These are phyloP conservation scores for Kurtzmaniella quercitrusa DNA, from an alignment of 1,139 yeast genomes.

Conservation along the genomic window DNA sequence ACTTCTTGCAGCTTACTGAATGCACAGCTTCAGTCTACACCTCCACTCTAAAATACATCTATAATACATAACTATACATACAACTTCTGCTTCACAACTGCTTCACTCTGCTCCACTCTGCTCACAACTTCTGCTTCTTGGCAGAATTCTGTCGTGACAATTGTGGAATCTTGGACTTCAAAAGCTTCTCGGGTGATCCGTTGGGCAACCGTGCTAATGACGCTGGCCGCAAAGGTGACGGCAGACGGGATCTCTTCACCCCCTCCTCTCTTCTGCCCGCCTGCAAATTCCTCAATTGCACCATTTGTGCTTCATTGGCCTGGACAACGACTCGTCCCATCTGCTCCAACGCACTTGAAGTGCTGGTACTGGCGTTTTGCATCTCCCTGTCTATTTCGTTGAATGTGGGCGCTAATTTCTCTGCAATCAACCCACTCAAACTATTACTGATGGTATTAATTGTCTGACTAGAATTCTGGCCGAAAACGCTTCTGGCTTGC, in stretches of 20 bases:
- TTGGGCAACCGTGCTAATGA: background rate
- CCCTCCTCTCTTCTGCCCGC: background rate
- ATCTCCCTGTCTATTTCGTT: background rate
- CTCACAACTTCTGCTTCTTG: slow-evolving; percentile 1
- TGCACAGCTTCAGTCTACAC: too few species aligned
- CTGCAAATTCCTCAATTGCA: slow-evolving; percentile 5
- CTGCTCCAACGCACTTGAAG: background rate
- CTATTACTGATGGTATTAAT: background rate
- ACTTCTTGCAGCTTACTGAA: too few species aligned
- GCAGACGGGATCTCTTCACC: background rate
- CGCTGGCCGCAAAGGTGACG: background rate
- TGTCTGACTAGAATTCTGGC: background rate
- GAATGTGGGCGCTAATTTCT: background rate
- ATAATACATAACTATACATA: too few species aligned
- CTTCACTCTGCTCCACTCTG: background rate
- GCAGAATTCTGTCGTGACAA: slow-evolving; percentile 1
- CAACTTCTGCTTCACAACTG: too few species aligned
- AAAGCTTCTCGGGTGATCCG: background rate
- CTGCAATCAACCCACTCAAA: background rate
- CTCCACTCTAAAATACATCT: too few species aligned
- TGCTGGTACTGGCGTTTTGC: background rate
- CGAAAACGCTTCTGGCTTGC: background rate
- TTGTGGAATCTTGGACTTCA: slow-evolving; percentile 7
- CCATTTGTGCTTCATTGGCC: background rate
- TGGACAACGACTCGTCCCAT: background rate